phyloP scores from a whole-genome alignment of 2,329 filamentous ascomycete genomes.

The Plectosphaerella cucumerina region DNA sequence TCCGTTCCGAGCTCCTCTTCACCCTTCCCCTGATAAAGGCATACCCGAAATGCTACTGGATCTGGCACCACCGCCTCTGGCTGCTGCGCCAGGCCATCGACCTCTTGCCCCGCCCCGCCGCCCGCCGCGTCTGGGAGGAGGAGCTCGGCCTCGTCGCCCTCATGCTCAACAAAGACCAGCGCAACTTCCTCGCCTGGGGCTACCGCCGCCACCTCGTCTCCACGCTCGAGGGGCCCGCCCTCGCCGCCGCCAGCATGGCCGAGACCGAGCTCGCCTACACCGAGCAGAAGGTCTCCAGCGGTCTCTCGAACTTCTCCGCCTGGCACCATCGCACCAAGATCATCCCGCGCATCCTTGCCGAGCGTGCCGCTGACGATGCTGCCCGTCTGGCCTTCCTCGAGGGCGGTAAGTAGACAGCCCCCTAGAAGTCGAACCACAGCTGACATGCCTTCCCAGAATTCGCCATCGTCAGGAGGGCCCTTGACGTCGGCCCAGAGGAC shows the following conservation, averaged over 20 bases:
- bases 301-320: slow-evolving; percentile 93
- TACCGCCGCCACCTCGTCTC: slow-evolving; percentile 78
- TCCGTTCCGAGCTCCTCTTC: slow-evolving; percentile 68
- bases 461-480: slow-evolving; percentile 66
- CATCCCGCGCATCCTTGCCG: slow-evolving; percentile 70
- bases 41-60: slow-evolving; percentile 98
- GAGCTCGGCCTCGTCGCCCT: slow-evolving; percentile 81
- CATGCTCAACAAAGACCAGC: slow-evolving; percentile 80
- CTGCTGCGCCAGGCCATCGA: slow-evolving; percentile 67
- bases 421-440: neutral
- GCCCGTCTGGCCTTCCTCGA: slow-evolving; percentile 69
- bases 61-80: slow-evolving; percentile 96
- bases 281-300: slow-evolving; percentile 76
- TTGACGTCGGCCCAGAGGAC: slow-evolving; percentile 88
- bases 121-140: slow-evolving; percentile 71
- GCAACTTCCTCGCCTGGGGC: slow-evolving; percentile 96
- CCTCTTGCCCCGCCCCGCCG: slow-evolving; percentile 50
- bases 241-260: slow-evolving; percentile 59
- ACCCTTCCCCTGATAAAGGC: slow-evolving; percentile 79
- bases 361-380: slow-evolving; percentile 60
- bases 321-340: slow-evolving; percentile 90
- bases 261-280: slow-evolving; percentile 87
- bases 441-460: slow-evolving; percentile 54
- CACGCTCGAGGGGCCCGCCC: slow-evolving; percentile 60
- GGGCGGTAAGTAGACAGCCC: slow-evolving; percentile 49